Evolutionary conservation across 257 asterid genomes (phyloP), one percentile per base, ranked within the genome.

Genomic region (Forsythia viridissima): DNA sequence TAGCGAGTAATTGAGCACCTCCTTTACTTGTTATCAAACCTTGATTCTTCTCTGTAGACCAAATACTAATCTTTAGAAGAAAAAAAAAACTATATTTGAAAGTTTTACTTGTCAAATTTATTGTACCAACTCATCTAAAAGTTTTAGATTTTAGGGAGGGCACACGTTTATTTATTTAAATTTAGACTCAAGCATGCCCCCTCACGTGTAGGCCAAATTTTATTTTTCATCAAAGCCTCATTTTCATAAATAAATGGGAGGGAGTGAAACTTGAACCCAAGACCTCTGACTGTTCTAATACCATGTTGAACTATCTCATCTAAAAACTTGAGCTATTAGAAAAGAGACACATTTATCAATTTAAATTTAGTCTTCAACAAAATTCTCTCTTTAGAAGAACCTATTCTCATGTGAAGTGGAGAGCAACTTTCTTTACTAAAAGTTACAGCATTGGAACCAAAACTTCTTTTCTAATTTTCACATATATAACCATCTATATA

Each of bases 1-100:
- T 81, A 37, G 98, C 92, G 0, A 94, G 93, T 77, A 92, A 94
- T 77, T 76, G 85, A 46, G 90, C 88, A 34, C 98, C 98, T 75
- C 92, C 92, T 91, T 87, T 91, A 66, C 85, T 89, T 7, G 90
- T 85, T 86, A 94, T 92, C 79, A 92, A 73, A 71, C 87, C 89
- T 88, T 94, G 98, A 80, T 92, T 94, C 79, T 51, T 83, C 74
- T 91, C 98, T 94, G 90, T 75, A 82, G 69, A 82, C 51, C 81
- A 71, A 70, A 24, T 30, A 16, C 2, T 57, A 20, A 61, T 8
- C 38, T 21, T 61, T 7, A 24, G 69, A 21, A 2, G 46, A 2
- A 8, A 9, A 57, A 57, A 55, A 57, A 57, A 57, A 6, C n/a
- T 15, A 15, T 48, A 57, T 20, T 2, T 57, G 66, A 20, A 57